Evolutionary conservation across 208 protist genomes (phyloP).

Genomic region (Crithidia expoeki): DNA sequence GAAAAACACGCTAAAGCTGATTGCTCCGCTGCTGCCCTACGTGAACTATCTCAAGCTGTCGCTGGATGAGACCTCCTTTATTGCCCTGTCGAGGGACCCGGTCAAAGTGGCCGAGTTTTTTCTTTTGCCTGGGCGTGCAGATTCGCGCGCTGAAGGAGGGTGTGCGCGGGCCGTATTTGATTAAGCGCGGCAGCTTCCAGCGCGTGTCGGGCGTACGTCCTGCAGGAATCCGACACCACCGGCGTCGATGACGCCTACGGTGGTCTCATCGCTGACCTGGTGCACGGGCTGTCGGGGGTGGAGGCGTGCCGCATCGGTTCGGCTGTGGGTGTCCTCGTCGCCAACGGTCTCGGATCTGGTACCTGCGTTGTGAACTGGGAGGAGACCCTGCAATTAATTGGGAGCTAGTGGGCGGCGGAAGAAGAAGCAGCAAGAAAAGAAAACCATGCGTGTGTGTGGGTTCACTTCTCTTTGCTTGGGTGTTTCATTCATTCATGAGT

Average conservation of each 20-base stretch:
- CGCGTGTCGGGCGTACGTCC: slow-evolving; percentile 23
- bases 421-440: not conserved
- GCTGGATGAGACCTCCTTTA: slow-evolving; percentile 24
- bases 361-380: slow-evolving; percentile 31
- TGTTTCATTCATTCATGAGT: not conserved
- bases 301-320: slow-evolving; percentile 24
- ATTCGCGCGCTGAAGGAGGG: slow-evolving; percentile 29
- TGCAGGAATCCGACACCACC: slow-evolving; percentile 31
- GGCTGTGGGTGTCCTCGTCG: slow-evolving; percentile 24
- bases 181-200: slow-evolving; percentile 28
- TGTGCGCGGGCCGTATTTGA: slow-evolving; percentile 24
- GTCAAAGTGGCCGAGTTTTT: slow-evolving; percentile 25
- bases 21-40: slow-evolving; percentile 25
- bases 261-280: slow-evolving; percentile 28
- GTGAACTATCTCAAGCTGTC: slow-evolving; percentile 36
- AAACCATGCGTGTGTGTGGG: slow-evolving; percentile 1
- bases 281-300: slow-evolving; percentile 20
- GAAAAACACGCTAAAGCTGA: slow-evolving; percentile 21
- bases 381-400: slow-evolving; percentile 1
- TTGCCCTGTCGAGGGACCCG: slow-evolving; percentile 7
- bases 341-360: slow-evolving; percentile 33
- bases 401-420: slow-evolving; percentile 7
- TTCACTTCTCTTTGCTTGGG: slow-evolving; percentile 16
- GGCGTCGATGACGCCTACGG: slow-evolving; percentile 29
- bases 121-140: slow-evolving; percentile 19